Conservation (phyloP, 2,329 filamentous ascomycete genomes). For the Claviceps africana region DNA sequence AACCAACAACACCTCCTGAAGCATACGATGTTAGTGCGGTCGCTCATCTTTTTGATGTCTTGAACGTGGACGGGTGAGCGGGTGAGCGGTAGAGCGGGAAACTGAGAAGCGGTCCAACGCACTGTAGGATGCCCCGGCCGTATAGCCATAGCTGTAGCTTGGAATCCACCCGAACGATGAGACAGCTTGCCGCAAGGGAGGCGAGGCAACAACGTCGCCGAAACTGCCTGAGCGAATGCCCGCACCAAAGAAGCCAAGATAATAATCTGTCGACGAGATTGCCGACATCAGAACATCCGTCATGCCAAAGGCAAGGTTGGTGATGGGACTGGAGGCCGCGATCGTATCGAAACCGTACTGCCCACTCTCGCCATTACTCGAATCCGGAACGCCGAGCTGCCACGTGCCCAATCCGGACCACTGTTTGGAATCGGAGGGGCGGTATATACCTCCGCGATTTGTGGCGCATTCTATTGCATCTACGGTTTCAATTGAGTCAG, state of each 20-base stretch:
- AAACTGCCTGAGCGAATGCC: constrained; percentile 43
- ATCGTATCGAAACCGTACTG: constrained; percentile 46
- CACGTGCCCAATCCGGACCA: constrained; percentile 48
- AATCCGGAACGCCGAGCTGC: constrained; percentile 43
- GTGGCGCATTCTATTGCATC: constrained; percentile 38
- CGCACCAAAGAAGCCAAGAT: constrained; percentile 41
- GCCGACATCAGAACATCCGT: constrained; percentile 33
- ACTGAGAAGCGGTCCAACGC: constrained; percentile 14
- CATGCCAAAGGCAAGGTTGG: constrained; percentile 25
- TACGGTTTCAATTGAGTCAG: constrained; percentile 11
- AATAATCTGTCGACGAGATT: constrained; percentile 42
- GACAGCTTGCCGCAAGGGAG: constrained; percentile 42
- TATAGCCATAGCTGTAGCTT: constrained; percentile 63
- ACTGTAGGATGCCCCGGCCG: constrained; percentile 62
- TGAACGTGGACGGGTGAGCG: not conserved
- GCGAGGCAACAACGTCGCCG: constrained; percentile 31
- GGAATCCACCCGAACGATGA: constrained; percentile 47
- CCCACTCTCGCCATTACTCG: constrained; percentile 47
- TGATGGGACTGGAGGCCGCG: constrained; percentile 24
- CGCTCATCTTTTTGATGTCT: not conserved
- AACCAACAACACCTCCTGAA: constrained; percentile 29
- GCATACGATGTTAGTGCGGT: not conserved
- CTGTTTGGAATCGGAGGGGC: constrained; percentile 35
- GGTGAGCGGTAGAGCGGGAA: not conserved
- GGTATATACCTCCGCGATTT: constrained; percentile 46